phyloP scores from a whole-genome alignment of 345 rosid species.

The Eucalyptus marginata region DNA sequence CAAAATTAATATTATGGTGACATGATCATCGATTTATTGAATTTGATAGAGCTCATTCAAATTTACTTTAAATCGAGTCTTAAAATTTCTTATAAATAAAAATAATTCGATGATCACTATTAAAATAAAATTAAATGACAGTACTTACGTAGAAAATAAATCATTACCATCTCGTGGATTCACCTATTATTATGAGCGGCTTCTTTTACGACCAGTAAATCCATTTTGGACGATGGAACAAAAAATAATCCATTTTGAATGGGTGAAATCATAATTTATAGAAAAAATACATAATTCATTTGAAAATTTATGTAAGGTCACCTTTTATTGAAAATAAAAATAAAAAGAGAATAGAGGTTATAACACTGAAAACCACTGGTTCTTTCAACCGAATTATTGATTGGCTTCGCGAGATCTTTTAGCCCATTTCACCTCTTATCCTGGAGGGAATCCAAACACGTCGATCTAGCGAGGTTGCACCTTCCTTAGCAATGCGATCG shows the following conservation, averaged over 20 bases:
- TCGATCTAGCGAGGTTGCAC: neutral
- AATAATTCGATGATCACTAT: neutral
- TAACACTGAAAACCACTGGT: neutral
- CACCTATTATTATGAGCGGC: neutral
- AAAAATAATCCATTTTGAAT: no score
- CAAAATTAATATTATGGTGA: neutral
- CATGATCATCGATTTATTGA: neutral
- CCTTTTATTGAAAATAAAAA: neutral
- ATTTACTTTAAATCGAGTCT: neutral
- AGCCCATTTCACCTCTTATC: neutral
- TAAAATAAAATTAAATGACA: no score
- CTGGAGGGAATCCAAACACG: neutral
- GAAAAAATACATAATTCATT: no score
- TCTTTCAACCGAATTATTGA: neutral
- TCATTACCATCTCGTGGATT: neutral
- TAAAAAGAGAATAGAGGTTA: neutral
- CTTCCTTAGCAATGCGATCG: neutral
- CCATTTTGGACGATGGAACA: neutral
- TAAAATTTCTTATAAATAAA: no score
- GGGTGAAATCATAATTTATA: no score
- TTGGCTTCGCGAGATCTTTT: neutral
- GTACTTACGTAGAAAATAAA: no score
- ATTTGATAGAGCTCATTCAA: neutral
- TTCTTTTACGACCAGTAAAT: no score
- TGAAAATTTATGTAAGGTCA: neutral